phyloP scores from a whole-genome alignment of 1,284 basidiomycete genomes.

The Dichomitus squalens region DNA sequence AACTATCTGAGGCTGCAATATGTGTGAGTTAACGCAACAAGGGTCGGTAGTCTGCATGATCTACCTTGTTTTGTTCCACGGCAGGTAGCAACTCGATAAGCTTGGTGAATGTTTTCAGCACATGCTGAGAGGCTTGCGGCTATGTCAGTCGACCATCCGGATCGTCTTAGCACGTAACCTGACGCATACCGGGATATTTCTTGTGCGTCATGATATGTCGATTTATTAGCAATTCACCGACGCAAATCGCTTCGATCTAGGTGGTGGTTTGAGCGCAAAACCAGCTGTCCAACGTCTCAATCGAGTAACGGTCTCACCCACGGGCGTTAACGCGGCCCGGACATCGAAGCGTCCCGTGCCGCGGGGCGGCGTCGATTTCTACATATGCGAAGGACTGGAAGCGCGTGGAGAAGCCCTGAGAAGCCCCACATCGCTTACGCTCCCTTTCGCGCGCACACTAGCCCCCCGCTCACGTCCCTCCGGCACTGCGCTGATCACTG shows the following conservation, averaged over 20 bases:
- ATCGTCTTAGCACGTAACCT: not conserved
- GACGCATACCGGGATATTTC: not conserved
- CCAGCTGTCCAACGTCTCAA: too few relatives aligned
- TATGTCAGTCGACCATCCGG: not conserved
- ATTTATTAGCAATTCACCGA: too few relatives aligned
- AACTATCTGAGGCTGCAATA: conserved; percentile 59
- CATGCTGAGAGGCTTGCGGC: conserved; percentile 47
- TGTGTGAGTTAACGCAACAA: not conserved
- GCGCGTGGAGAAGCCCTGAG: conserved; percentile 10
- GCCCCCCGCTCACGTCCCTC: conserved; percentile 11
- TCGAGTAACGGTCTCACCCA: too few relatives aligned
- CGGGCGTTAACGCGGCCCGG: too few relatives aligned
- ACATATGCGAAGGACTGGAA: too few relatives aligned
- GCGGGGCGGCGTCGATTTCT: too few relatives aligned
- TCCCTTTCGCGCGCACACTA: not conserved
- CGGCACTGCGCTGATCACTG: conserved; percentile 15
- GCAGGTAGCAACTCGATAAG: conserved; percentile 50
- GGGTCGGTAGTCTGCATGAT: not conserved
- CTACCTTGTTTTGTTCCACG: conserved; percentile 53
- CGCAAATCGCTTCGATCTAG: too few relatives aligned
- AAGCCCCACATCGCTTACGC: conserved; percentile 7
- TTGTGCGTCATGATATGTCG: not conserved
- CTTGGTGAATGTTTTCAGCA: conserved; percentile 50
- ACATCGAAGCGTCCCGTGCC: too few relatives aligned
- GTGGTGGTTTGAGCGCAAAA: too few relatives aligned